Percentiles rank a stretch among this genome's conserved stretches.
Evolutionary conservation across 164 flowering plant species (phyloP).

Genomic region (Annona squamosa): DNA sequence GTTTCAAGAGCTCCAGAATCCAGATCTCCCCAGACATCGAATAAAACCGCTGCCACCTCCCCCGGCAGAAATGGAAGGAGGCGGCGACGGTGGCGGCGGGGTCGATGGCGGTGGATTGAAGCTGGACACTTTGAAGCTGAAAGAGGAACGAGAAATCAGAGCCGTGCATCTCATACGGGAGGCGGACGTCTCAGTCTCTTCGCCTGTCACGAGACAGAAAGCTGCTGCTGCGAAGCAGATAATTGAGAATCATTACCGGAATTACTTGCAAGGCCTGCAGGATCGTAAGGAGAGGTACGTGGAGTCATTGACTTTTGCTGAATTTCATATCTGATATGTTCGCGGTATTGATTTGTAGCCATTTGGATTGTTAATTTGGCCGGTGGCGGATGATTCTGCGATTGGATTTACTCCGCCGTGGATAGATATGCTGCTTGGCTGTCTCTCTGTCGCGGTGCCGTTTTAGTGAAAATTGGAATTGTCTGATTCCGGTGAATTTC

Average conservation of each 20-base stretch:
- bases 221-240: conserved; percentile 91
- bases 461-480: neutral
- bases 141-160: conserved; percentile 36
- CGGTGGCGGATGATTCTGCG: too few relatives aligned
- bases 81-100: conserved; percentile 40
- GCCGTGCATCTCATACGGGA: conserved; percentile 15
- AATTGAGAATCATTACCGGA: conserved; percentile 90
- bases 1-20: neutral
- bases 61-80: conserved; percentile 38
- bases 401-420: neutral
- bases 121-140: conserved; percentile 34
- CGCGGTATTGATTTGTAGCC: neutral
- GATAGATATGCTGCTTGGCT: neutral
- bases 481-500: neutral
- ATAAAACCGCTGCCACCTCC: too few relatives aligned
- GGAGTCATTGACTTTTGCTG: neutral
- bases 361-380: neutral
- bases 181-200: conserved; percentile 56
- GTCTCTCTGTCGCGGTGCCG: neutral
- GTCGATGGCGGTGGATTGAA: conserved; percentile 33
- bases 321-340: neutral
- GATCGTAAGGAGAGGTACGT: conserved; percentile 78
- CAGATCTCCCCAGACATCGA: neutral
- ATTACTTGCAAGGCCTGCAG: conserved; percentile 66
- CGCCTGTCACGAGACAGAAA: conserved; percentile 81